Evolutionary conservation across 108 stramenopile genomes (phyloP).

Genomic region (Fragilaria radians): DNA sequence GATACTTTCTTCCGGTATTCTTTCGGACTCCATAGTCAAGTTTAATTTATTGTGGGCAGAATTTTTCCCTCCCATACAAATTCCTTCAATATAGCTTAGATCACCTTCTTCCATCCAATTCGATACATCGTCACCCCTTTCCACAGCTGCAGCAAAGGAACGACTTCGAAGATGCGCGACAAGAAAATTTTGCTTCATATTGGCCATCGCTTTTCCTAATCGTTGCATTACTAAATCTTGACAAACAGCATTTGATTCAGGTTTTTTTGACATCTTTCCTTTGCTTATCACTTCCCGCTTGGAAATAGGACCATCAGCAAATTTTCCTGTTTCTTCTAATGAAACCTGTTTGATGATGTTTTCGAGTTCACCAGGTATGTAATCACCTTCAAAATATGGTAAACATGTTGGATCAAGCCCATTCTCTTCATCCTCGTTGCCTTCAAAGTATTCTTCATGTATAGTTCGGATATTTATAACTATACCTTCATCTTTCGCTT

Average conservation of each 20-base stretch:
- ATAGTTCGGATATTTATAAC: constrained; percentile 64
- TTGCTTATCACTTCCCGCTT: constrained; percentile 39
- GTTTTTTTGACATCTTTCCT: constrained; percentile 59
- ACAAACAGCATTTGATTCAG: constrained; percentile 34
- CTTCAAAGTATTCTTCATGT: constrained; percentile 84
- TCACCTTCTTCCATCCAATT: constrained; percentile 43
- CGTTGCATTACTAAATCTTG: constrained; percentile 68
- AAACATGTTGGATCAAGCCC: constrained; percentile 44
- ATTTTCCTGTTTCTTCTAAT: constrained; percentile 17
- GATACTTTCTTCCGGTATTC: no score
- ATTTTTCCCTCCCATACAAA: constrained; percentile 32
- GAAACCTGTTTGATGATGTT: constrained; percentile 71
- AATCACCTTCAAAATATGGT: constrained; percentile 96
- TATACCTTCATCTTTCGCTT: constrained; percentile 67
- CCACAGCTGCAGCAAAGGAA: constrained; percentile 54
- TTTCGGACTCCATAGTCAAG: no score
- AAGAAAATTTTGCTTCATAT: constrained; percentile 81
- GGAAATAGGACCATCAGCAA: constrained; percentile 8
- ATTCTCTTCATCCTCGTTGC: constrained; percentile 28
- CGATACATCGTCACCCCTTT: constrained; percentile 45
- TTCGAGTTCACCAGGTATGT: constrained; percentile 92
- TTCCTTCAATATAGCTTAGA: constrained; percentile 21
- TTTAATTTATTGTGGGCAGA: no score
- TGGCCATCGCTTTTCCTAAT: constrained; percentile 49
- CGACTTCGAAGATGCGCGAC: constrained; percentile 66